Conservation (phyloP, 257 asterid species). For the Gynochthodes officinalis region DNA sequence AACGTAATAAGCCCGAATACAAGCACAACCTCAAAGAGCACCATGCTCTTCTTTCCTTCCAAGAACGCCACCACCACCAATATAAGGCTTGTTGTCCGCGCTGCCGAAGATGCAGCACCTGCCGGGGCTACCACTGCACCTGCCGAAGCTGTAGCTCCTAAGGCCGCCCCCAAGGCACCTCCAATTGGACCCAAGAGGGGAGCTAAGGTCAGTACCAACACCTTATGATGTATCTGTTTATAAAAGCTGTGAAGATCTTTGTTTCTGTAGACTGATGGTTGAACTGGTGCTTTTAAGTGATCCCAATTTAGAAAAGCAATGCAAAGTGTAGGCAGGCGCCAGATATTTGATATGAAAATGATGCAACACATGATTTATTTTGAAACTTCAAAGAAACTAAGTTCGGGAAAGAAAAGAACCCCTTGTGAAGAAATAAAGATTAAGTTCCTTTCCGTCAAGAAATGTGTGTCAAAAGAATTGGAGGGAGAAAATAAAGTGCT, state of each 20-base stretch:
- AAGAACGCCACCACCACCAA: constrained; percentile 34
- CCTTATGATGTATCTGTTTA: not conserved
- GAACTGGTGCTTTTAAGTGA: too few species aligned
- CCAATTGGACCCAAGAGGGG: constrained; percentile 93
- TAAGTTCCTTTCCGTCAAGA: too few species aligned
- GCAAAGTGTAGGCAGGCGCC: too few species aligned
- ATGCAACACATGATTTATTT: too few species aligned
- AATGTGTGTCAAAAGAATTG: not conserved
- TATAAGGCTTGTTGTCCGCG: constrained; percentile 56
- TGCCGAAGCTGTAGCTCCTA: constrained; percentile 33
- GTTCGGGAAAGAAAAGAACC: too few species aligned
- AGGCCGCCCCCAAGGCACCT: constrained; percentile 69
- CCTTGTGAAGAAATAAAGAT: too few species aligned
- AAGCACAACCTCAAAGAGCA: constrained; percentile 23
- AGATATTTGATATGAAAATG: too few species aligned
- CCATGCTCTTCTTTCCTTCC: constrained; percentile 36
- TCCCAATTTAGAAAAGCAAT: too few species aligned
- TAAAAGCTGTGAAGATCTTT: too few species aligned
- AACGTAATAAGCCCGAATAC: constrained; percentile 17
- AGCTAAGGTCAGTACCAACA: constrained; percentile 42
- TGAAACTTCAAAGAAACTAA: too few species aligned
- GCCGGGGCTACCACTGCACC: constrained; percentile 33
- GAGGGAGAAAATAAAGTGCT: not conserved
- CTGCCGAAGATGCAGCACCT: constrained; percentile 39
- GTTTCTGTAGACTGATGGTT: too few species aligned